Conservation (phyloP, 768 basidiomycete genomes). For the Mycena metata region DNA sequence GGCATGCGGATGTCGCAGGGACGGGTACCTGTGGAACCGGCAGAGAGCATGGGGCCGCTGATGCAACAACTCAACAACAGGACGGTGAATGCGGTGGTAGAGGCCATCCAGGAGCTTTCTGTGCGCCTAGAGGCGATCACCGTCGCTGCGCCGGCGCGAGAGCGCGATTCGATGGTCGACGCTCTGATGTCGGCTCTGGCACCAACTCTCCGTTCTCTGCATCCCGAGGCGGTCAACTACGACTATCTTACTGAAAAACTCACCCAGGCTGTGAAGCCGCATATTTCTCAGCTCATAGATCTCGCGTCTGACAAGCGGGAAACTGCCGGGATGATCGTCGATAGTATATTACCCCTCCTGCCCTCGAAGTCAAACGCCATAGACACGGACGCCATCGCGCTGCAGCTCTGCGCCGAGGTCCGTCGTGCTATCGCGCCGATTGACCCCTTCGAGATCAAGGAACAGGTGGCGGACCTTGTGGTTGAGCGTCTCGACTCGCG, state of each 20-base stretch:
- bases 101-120: conserved; percentile 69
- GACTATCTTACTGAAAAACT: conserved; percentile 81
- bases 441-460: conserved; percentile 89
- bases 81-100: conserved; percentile 71
- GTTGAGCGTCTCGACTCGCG: conserved; percentile 88
- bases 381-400: conserved; percentile 69
- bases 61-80: conserved; percentile 72
- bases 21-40: conserved; percentile 39
- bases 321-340: conserved; percentile 85
- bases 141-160: conserved; percentile 60
- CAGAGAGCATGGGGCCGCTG: conserved; percentile 54
- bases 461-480: conserved; percentile 90
- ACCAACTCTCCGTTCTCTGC: conserved; percentile 73
- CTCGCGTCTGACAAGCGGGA: conserved; percentile 91
- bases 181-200: conserved; percentile 69
- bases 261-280: conserved; percentile 88
- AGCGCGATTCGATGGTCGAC: conserved; percentile 72
- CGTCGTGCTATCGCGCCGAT: conserved; percentile 79
- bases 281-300: conserved; percentile 90
- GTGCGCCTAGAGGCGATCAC: conserved; percentile 68
- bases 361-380: conserved; percentile 57
- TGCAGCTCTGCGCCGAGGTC: conserved; percentile 76
- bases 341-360: conserved; percentile 76
- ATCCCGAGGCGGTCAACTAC: conserved; percentile 81
- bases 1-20: conserved; percentile 56